Percentiles rank a stretch among this genome's conserved stretches.
Conservation (phyloP, 2,329 filamentous ascomycete genomes). For the Pyrenochaeta sp. region DNA sequence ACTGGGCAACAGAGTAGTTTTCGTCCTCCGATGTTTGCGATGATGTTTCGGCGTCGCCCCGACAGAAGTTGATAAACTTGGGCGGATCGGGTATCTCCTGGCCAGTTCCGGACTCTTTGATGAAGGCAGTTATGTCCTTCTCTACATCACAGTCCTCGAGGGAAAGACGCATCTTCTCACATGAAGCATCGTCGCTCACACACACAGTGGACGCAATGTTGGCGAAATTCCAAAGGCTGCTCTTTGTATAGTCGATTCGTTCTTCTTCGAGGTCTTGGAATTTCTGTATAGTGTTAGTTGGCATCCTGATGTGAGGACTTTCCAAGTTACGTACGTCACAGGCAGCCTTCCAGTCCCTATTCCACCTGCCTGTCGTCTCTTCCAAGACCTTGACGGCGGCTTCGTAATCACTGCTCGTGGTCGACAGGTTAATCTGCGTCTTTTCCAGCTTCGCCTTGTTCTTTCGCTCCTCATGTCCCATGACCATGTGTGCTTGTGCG, state of each 20-base stretch:
- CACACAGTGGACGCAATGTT: slow-evolving; percentile 98
- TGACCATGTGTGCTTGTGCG: slow-evolving; percentile 99
- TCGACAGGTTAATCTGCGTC: slow-evolving; percentile 93
- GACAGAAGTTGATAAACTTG: slow-evolving; percentile 98
- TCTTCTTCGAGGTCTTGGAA: slow-evolving; percentile 99
- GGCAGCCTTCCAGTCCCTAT: slow-evolving; percentile 96
- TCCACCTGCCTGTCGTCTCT: slow-evolving; percentile 95
- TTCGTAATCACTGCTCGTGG: slow-evolving; percentile 93
- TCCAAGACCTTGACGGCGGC: slow-evolving; percentile 90
- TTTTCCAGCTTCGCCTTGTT: slow-evolving; percentile 99
- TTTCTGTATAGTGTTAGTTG: slow-evolving; percentile 64
- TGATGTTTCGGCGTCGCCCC: slow-evolving; percentile 82
- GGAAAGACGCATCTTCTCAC: slow-evolving; percentile 92
- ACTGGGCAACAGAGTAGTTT: slow-evolving; percentile 92
- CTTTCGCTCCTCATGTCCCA: slow-evolving; percentile 98
- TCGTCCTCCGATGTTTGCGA: slow-evolving; percentile 89
- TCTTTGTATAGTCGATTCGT: slow-evolving; percentile 95
- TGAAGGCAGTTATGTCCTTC: slow-evolving; percentile 90
- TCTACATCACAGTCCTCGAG: slow-evolving; percentile 96
- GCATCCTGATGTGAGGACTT: too few species aligned
- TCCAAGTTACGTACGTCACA: slow-evolving; percentile 69
- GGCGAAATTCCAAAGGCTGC: slow-evolving; percentile 96
- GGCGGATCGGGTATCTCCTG: slow-evolving; percentile 97
- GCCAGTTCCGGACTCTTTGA: slow-evolving; percentile 86
- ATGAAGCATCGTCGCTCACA: slow-evolving; percentile 91